These are phyloP conservation scores for Prunus salicina DNA, from an alignment of 306 rosid species.

Conservation along the genomic window DNA sequence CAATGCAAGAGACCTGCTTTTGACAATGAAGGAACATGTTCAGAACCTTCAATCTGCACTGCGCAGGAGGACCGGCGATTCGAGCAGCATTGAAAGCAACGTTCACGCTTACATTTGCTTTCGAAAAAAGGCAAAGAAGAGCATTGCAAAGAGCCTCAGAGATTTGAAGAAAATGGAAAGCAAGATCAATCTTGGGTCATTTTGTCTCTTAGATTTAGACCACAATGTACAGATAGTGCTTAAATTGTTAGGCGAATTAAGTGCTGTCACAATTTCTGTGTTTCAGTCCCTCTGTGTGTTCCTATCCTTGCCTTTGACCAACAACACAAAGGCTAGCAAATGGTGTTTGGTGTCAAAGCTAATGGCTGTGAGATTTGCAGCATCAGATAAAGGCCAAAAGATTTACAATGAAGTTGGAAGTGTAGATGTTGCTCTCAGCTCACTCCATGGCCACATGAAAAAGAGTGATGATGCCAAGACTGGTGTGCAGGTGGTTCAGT, in stretches of 20 bases:
- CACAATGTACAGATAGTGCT: slow-evolving; percentile 26
- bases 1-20: slow-evolving; percentile 47
- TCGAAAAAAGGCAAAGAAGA: slow-evolving; percentile 63
- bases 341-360: slow-evolving; percentile 52
- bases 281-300: slow-evolving; percentile 41
- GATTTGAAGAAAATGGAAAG: slow-evolving; percentile 51
- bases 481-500: slow-evolving; percentile 43
- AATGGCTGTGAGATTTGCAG: slow-evolving; percentile 24
- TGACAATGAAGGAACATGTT: slow-evolving; percentile 31
- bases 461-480: slow-evolving; percentile 19
- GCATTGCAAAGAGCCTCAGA: slow-evolving; percentile 33
- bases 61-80: slow-evolving; percentile 50
- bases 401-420: slow-evolving; percentile 41
- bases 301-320: slow-evolving; percentile 46
- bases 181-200: slow-evolving; percentile 25
- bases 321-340: slow-evolving; percentile 33
- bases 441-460: slow-evolving; percentile 34
- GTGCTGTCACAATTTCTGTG: slow-evolving; percentile 39
- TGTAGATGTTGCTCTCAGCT: slow-evolving; percentile 41
- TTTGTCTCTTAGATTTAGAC: slow-evolving; percentile 31
- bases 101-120: slow-evolving; percentile 47
- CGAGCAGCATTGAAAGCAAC: slow-evolving; percentile 41
- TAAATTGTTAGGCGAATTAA: slow-evolving; percentile 51
- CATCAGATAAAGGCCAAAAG: slow-evolving; percentile 38
- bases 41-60: slow-evolving; percentile 56